Percentiles rank a stretch among this genome's conserved stretches.
These are phyloP conservation scores for Echinochloa phyllopogon DNA, from an alignment of 176 grass and related monocot genomes.

Conservation along the genomic window DNA sequence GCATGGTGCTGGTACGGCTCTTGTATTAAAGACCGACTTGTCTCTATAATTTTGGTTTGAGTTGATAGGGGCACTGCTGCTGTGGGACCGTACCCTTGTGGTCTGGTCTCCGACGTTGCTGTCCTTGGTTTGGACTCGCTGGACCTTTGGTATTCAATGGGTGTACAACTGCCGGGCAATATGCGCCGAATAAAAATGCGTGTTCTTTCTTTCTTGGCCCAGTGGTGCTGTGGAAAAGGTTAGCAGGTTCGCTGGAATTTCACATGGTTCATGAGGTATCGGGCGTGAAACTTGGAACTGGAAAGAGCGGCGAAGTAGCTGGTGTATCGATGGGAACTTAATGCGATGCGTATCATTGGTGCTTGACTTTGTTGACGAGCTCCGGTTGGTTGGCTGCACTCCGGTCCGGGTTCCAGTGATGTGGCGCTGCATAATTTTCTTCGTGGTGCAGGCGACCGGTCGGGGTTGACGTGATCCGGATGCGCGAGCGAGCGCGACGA, in stretches of 20 bases:
- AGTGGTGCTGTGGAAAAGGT: constrained; percentile 23
- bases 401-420: not conserved
- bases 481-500: not conserved
- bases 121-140: constrained; percentile 26
- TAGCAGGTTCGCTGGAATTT: not conserved
- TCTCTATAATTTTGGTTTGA: constrained; percentile 20
- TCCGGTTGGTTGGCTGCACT: not conserved
- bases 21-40: constrained; percentile 31
- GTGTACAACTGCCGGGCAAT: not conserved
- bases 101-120: constrained; percentile 1
- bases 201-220: not conserved
- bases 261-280: not conserved
- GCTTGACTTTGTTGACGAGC: not conserved
- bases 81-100: not conserved
- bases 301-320: constrained; percentile 22
- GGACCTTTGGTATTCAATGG: constrained; percentile 18
- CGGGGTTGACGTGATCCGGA: not conserved
- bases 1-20: constrained; percentile 30
- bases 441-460: not conserved
- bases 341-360: not conserved
- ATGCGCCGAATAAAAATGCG: constrained; percentile 23
- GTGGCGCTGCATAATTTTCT: not conserved
- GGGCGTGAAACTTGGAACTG: not conserved
- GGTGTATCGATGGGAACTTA: not conserved
- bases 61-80: constrained; percentile 8